These are phyloP conservation scores for Pseudogymnoascus verrucosus DNA, from an alignment of 2,329 filamentous ascomycete genomes.

Conservation along the genomic window DNA sequence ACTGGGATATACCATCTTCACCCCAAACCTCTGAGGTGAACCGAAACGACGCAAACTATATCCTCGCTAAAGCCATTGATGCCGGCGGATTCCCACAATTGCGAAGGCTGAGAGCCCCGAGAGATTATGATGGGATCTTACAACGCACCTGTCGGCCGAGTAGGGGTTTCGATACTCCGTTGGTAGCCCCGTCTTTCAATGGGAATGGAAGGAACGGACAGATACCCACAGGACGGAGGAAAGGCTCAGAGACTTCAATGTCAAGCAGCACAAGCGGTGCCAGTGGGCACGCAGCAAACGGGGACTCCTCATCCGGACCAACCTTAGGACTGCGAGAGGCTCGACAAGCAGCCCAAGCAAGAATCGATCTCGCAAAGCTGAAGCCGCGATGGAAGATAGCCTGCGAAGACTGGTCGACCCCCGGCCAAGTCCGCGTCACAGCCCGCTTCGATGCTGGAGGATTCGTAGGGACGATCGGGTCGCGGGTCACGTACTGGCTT, in stretches of 20 bases:
- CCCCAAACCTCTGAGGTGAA: constrained; percentile 22
- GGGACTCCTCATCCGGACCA: constrained; percentile 24
- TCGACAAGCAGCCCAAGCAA: constrained; percentile 56
- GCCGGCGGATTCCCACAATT: constrained; percentile 56
- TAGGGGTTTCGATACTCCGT: constrained; percentile 18
- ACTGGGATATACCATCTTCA: constrained; percentile 55
- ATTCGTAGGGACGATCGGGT: constrained; percentile 53
- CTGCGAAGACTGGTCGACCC: constrained; percentile 42
- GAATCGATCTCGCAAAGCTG: constrained; percentile 51
- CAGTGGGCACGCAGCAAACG: constrained; percentile 8
- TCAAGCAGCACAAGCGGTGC: constrained; percentile 11
- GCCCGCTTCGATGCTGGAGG: constrained; percentile 50
- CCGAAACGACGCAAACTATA: constrained; percentile 45
- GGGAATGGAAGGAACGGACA: background rate
- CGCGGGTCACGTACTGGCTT: constrained; percentile 53
- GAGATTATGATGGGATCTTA: constrained; percentile 61
- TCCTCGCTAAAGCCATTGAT: constrained; percentile 56
- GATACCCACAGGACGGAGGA: constrained; percentile 20
- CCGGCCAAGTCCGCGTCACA: constrained; percentile 38
- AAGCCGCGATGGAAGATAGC: constrained; percentile 50
- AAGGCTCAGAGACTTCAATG: constrained; percentile 12
- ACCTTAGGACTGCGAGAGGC: constrained; percentile 37
- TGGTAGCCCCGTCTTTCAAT: background rate
- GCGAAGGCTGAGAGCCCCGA: constrained; percentile 51
- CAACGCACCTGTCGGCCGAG: constrained; percentile 54